Evolutionary conservation across 2,329 filamentous ascomycete genomes (phyloP), one percentile per base, ranked within the genome.

Genomic region (Ceratocystis papillata): DNA sequence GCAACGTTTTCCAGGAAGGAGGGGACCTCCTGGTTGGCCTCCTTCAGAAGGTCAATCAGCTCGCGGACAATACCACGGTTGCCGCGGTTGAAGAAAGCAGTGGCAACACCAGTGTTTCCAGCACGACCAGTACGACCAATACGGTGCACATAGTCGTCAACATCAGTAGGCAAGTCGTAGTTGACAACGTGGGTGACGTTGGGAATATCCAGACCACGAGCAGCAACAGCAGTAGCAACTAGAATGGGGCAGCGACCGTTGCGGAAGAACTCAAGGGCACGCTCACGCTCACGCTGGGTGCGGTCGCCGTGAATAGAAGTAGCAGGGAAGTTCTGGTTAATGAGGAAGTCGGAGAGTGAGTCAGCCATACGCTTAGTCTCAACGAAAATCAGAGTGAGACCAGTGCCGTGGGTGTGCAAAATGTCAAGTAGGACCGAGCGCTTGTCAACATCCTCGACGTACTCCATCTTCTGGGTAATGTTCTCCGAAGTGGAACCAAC

Each of bases 301-400:
- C 94, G 91, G 77, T 99, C 94, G 77, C 94, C 94, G 79, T 99
- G 94, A 74, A 99, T 99, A 64, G 94, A 96, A 20, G 94, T 99
- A 65, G 94, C 94, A 7, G 93, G 93, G 85, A 99, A 96, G 77
- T 86, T 92, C 79, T 97, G 93, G 81, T 96, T 96, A 81, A 97
- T 95, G 68, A 99, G 81, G 83, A 96, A 99, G 76, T 99, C 94
- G 69, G 92, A 97, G 65, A 99, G 82, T 17, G 92, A 93, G 77
- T 99, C 94, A 68, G 94, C 94, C 92, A 97, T 97, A 72, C 94
- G 93, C 87, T 99, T 99, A 69, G 94, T 97, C 83, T 97, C 94
- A 69, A 99, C 94, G 79, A 99, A 99, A 75, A 99, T 96, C 69
- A 99, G 81, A 17, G 93, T 97, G 69, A 97, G 83, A 73, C 92